Conservation (phyloP, 2,329 filamentous ascomycete species). For the Waltergamsia citrina region DNA sequence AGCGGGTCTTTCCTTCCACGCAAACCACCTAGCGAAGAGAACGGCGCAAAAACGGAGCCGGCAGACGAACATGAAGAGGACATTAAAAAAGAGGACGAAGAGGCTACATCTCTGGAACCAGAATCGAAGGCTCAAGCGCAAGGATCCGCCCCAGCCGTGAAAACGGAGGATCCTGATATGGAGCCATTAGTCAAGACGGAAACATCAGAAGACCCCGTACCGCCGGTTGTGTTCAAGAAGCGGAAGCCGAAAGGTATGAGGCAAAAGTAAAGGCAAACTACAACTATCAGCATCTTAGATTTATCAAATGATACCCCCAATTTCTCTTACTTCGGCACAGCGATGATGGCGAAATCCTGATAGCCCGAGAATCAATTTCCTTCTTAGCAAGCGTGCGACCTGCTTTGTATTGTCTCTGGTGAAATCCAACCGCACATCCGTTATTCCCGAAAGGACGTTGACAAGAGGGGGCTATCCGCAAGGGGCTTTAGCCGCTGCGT, state of each 20-base stretch:
- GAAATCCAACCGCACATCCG: too few species aligned
- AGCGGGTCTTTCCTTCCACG: constrained; percentile 21
- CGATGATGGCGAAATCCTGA: too few species aligned
- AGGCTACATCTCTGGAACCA: background rate
- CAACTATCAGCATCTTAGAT: too few species aligned
- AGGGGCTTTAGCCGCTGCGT: too few species aligned
- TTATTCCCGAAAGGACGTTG: too few species aligned
- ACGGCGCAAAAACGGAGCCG: constrained; percentile 12
- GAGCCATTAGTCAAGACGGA: constrained; percentile 11
- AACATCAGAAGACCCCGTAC: constrained; percentile 7
- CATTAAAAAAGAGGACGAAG: constrained; percentile 17
- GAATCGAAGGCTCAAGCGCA: constrained; percentile 7
- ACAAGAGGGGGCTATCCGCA: too few species aligned
- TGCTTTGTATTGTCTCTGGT: too few species aligned
- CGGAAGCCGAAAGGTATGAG: constrained; percentile 49
- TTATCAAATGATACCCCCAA: constrained; percentile 5
- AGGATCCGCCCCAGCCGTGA: constrained; percentile 4
- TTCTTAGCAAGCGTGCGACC: too few species aligned
- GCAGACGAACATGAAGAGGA: too few species aligned
- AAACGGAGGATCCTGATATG: constrained; percentile 24
- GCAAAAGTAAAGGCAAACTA: constrained; percentile 4
- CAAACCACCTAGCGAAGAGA: constrained; percentile 9
- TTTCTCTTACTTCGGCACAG: too few species aligned
- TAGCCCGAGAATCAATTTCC: too few species aligned
- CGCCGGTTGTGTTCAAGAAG: constrained; percentile 68